Percentiles rank a stretch among this genome's conserved stretches.
Evolutionary conservation across 1,284 basidiomycete species (phyloP).

Genomic region (Microbotryum scabiosae): DNA sequence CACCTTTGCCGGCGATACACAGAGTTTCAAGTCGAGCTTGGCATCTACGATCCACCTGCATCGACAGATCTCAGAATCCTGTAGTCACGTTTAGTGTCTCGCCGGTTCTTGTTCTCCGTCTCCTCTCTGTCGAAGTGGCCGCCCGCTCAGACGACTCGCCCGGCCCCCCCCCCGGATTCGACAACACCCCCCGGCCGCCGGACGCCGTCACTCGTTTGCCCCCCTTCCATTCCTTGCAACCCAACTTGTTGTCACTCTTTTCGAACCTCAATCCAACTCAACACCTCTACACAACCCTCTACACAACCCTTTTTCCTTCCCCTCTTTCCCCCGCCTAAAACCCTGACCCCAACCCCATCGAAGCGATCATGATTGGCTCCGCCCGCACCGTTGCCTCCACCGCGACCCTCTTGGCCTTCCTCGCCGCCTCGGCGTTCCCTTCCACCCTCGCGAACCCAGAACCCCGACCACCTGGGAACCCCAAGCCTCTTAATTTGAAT

Average conservation of each 20-base stretch:
- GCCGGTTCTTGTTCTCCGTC: too few relatives aligned
- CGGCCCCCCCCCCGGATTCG: too few relatives aligned
- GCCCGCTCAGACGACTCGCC: too few relatives aligned
- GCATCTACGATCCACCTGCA: too few relatives aligned
- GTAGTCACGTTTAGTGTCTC: too few relatives aligned
- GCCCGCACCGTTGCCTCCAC: not conserved
- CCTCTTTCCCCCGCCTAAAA: not conserved
- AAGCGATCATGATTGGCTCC: not conserved
- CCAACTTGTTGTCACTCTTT: conserved; percentile 1
- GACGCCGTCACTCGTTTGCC: too few relatives aligned
- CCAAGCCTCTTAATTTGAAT: not conserved
- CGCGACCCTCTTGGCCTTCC: not conserved
- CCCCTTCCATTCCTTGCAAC: not conserved
- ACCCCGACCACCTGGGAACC: not conserved
- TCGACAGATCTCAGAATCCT: too few relatives aligned
- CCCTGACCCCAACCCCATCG: not conserved
- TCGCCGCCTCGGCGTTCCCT: not conserved
- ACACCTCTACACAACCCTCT: not conserved
- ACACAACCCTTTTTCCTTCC: not conserved
- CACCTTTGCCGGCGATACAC: too few relatives aligned
- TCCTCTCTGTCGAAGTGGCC: too few relatives aligned
- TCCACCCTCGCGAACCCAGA: not conserved
- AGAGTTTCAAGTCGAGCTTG: too few relatives aligned
- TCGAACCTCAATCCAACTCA: not conserved
- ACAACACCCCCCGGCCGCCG: too few relatives aligned